Conservation (phyloP, 805 yeast genomes). For the Candida incommunis region DNA sequence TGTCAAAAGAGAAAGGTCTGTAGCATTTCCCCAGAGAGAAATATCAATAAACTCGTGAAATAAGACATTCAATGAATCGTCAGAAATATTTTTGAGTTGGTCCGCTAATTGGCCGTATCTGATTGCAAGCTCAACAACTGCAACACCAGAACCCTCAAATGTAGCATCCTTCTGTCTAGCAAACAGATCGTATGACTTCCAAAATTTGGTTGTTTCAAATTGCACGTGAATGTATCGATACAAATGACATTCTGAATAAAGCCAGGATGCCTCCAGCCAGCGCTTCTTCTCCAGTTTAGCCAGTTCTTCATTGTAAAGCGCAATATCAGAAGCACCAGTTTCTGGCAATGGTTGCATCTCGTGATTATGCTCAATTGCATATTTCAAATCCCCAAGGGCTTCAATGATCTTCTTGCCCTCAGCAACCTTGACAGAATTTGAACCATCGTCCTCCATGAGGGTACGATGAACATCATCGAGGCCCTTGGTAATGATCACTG, state of each 20-base stretch:
- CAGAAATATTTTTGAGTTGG: constrained; percentile 10
- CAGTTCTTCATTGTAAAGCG: constrained; percentile 46
- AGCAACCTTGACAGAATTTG: constrained; percentile 15
- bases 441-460: constrained; percentile 14
- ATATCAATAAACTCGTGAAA: constrained; percentile 78
- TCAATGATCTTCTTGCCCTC: constrained; percentile 36
- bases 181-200: constrained; percentile 61
- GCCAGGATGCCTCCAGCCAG: constrained; percentile 88
- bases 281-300: constrained; percentile 26
- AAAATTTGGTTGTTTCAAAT: constrained; percentile 21
- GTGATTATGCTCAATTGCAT: constrained; percentile 22
- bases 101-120: constrained; percentile 34
- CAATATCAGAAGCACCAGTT: constrained; percentile 30
- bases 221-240: constrained; percentile 37
- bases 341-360: constrained; percentile 31
- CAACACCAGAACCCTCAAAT: constrained; percentile 57
- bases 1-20: constrained; percentile 83
- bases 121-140: constrained; percentile 69
- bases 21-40: constrained; percentile 96
- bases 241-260: constrained; percentile 70
- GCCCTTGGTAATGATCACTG: constrained; percentile 57
- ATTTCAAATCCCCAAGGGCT: constrained; percentile 29
- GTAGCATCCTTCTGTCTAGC: constrained; percentile 55
- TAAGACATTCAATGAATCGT: constrained; percentile 35
- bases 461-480: constrained; percentile 43